These are phyloP conservation scores for Mayamaea pseudoterrestris DNA, from an alignment of 108 stramenopile species.

Conservation along the genomic window DNA sequence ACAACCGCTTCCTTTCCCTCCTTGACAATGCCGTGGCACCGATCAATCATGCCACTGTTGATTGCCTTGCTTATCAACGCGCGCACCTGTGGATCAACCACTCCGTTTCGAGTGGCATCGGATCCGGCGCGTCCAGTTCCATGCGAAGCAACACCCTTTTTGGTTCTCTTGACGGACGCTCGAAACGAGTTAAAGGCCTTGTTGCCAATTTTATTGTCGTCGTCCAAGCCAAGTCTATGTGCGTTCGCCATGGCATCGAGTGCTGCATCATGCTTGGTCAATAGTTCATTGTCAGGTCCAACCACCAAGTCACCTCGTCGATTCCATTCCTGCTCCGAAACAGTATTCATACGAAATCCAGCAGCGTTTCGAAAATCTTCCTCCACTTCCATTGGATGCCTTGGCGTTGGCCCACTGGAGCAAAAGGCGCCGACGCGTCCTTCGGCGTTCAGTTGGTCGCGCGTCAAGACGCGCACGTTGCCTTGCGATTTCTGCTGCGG, in stretches of 20 bases:
- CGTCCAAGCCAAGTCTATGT: slow-evolving; percentile 21
- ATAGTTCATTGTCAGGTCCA: slow-evolving; percentile 57
- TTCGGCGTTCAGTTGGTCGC: no score
- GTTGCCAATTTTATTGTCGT: slow-evolving; percentile 19
- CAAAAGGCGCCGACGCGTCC: no score
- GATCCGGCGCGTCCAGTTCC: slow-evolving; percentile 60
- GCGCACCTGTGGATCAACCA: slow-evolving; percentile 54
- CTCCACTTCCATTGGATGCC: slow-evolving; percentile 16
- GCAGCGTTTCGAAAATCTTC: slow-evolving; percentile 19
- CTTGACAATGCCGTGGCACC: slow-evolving; percentile 62
- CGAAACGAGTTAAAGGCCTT: slow-evolving; percentile 50
- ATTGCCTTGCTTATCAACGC: slow-evolving; percentile 52
- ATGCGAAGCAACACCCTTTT: slow-evolving; percentile 60
- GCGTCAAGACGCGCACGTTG: no score
- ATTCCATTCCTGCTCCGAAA: slow-evolving; percentile 19
- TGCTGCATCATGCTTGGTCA: slow-evolving; percentile 65
- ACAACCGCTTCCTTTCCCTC: slow-evolving; percentile 78
- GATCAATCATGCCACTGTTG: slow-evolving; percentile 48
- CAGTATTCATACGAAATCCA: slow-evolving; percentile 53
- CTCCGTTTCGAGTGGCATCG: slow-evolving; percentile 50
- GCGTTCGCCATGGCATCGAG: slow-evolving; percentile 47
- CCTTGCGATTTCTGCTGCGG: no score
- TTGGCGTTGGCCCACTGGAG: no score
- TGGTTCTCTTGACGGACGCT: slow-evolving; percentile 22
- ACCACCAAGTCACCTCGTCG: slow-evolving; percentile 38